Base-by-base conservation (phyloP, 2,329 filamentous ascomycete genomes). In the Macrophomina phaseolina region DNA sequence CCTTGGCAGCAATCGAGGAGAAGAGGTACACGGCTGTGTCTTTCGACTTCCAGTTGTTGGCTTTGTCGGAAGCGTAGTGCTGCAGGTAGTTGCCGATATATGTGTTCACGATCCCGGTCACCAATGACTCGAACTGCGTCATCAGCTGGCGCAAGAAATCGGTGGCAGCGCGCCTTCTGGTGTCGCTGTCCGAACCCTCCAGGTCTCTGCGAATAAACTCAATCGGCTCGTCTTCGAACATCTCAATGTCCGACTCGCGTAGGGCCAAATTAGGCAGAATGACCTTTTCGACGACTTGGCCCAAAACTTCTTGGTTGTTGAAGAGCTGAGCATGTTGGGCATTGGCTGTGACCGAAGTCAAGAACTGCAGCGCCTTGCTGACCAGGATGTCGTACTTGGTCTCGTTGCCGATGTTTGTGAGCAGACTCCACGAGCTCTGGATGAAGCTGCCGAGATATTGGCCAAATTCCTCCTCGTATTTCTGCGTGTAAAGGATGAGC, bases 21-120 rank as follows among this genome's bases (percentile, higher is more conserved):
- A 96, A 99, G 16, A 99, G 87, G 75, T 98, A 98, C 67, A 97
- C 90, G n/a, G 95, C 95, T 0, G 94, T 98, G 75, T 99, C 95
- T 82, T 99, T 99, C 58, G 93, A 90, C 79, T 96, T 97, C 95
- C 95, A 99, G 77, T 97, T 93, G 18, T 85, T 81, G 14, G 81
- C 79, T 49, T 84, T 83, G 69, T 89, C 84, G 78, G 91, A 91
- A 65, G 89, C 86, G 74, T 93, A 93, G 65, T 91, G 85, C 42
- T 82, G 80, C 34, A 99, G 85, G 76, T 96, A 97, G 78, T 94
- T 91, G 69, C 90, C 87, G 73, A 96, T 92, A 81, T 98, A 97
- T 71, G 87, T 89, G 69, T 90, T 90, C 28, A 97, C 94, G n/a
- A 97, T 91, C 63, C 85, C 86, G 0, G 94, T 98, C 53, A 98